These are phyloP conservation scores for Chalaropsis ovoidea DNA, from an alignment of 2,329 filamentous ascomycete species.

Conservation along the genomic window DNA sequence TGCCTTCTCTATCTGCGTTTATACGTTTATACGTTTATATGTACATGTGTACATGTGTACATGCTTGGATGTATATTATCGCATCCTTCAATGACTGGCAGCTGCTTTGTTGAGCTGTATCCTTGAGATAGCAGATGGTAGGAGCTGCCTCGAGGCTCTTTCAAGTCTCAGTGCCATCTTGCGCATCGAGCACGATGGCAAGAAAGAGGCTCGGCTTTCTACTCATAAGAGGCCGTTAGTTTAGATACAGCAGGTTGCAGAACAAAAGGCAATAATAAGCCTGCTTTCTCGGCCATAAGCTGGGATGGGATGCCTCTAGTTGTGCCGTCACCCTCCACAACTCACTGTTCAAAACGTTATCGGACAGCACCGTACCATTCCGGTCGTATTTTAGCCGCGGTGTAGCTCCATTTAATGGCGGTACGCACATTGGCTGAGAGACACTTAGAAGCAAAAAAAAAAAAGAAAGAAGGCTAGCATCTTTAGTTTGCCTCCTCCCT, in stretches of 20 bases:
- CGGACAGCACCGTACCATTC: not conserved
- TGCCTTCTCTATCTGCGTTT: not conserved
- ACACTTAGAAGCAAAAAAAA: not conserved
- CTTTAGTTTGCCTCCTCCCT: not conserved
- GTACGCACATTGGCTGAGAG: not conserved
- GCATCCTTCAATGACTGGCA: not conserved
- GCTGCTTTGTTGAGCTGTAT: not conserved
- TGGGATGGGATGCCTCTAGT: not conserved
- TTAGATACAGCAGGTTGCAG: not conserved
- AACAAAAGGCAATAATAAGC: not conserved
- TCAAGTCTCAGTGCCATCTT: not conserved
- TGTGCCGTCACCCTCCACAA: not conserved
- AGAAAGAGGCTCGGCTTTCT: not conserved
- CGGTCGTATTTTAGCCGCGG: not conserved
- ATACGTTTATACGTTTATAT: not conserved
- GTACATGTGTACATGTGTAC: not conserved
- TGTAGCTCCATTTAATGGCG: not conserved
- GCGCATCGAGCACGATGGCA: not conserved
- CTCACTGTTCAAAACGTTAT: not conserved
- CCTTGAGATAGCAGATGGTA: not conserved
- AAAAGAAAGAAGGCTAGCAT: not conserved
- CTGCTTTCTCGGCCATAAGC: not conserved
- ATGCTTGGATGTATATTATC: not conserved
- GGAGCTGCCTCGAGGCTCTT: not conserved
- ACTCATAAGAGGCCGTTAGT: not conserved